A percentile compares a stretch with the other conserved stretches of the same genome.
These are phyloP conservation scores for Iris pallida DNA, from an alignment of 116 monocot species.

Conservation along the genomic window DNA sequence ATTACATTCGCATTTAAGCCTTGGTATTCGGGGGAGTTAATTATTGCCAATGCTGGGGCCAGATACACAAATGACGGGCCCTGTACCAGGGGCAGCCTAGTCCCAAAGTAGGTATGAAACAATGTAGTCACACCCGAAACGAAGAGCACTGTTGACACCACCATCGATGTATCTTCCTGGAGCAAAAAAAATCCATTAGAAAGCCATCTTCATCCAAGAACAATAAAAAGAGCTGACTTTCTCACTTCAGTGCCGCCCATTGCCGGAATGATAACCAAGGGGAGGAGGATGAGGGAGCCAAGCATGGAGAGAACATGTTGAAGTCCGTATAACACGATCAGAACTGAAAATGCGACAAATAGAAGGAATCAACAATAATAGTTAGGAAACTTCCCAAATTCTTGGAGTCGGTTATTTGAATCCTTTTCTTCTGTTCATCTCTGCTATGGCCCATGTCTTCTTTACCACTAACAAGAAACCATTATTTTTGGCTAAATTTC, in stretches of 20 bases:
- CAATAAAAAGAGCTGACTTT: not conserved
- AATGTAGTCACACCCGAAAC: constrained; percentile 87
- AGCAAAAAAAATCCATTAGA: not conserved
- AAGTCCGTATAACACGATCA: constrained; percentile 67
- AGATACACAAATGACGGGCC: constrained; percentile 97
- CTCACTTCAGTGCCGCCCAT: constrained; percentile 84
- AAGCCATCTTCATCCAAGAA: not conserved
- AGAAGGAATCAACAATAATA: not conserved
- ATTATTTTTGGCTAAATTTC: too few relatives aligned
- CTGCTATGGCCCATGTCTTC: too few relatives aligned
- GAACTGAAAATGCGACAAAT: constrained; percentile 46
- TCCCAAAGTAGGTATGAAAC: constrained; percentile 77
- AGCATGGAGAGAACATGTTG: constrained; percentile 87
- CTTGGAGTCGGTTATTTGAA: not conserved
- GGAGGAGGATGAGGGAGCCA: constrained; percentile 82
- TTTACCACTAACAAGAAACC: too few relatives aligned
- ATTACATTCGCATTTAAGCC: constrained; percentile 73
- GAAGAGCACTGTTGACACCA: constrained; percentile 84
- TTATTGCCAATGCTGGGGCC: constrained; percentile 81
- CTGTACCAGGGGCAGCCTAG: constrained; percentile 78
- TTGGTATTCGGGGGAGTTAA: constrained; percentile 70
- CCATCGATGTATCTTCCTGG: constrained; percentile 84
- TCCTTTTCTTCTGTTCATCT: not conserved
- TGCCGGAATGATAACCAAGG: constrained; percentile 87
- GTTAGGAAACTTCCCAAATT: not conserved